Evolutionary conservation across 1,284 basidiomycete genomes (phyloP).

Genomic region (Gastroboletus turbinatus): DNA sequence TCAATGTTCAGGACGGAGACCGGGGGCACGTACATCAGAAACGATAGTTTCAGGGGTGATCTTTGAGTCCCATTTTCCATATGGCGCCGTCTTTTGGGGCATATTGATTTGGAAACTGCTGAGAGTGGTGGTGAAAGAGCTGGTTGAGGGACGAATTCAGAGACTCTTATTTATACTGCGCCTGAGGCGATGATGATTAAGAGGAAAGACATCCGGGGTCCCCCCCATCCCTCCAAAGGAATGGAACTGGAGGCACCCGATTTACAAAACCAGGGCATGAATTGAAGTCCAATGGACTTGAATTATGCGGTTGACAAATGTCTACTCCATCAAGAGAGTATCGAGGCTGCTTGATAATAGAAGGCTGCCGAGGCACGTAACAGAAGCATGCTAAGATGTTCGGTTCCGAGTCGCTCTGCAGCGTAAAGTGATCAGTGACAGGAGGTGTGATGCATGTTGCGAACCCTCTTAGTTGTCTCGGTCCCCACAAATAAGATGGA

Average conservation of each 20-base stretch:
- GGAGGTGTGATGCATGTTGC: too few species aligned
- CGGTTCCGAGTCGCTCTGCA: too few species aligned
- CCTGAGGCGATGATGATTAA: neutral
- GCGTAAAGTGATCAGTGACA: neutral
- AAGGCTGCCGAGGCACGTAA: too few species aligned
- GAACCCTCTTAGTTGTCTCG: neutral
- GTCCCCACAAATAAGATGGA: too few species aligned
- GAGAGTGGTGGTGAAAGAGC: neutral
- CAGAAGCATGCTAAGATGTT: neutral
- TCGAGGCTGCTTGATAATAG: too few species aligned
- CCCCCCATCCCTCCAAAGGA: too few species aligned
- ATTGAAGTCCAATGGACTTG: too few species aligned
- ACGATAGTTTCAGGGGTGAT: conserved; percentile 34
- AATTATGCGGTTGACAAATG: too few species aligned
- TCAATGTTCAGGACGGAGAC: too few species aligned
- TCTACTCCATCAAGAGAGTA: too few species aligned
- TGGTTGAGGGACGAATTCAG: neutral
- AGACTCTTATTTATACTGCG: neutral
- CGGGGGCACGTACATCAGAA: conserved; percentile 3
- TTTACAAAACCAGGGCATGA: too few species aligned
- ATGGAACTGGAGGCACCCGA: too few species aligned
- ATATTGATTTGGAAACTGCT: neutral
- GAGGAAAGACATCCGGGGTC: neutral
- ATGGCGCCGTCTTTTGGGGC: conserved; percentile 28
- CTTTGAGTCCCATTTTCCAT: conserved; percentile 39